A percentile compares a stretch with the other conserved stretches of the same genome.
Conservation (phyloP, 2,329 filamentous ascomycete genomes). For the Colletotrichum sp. region DNA sequence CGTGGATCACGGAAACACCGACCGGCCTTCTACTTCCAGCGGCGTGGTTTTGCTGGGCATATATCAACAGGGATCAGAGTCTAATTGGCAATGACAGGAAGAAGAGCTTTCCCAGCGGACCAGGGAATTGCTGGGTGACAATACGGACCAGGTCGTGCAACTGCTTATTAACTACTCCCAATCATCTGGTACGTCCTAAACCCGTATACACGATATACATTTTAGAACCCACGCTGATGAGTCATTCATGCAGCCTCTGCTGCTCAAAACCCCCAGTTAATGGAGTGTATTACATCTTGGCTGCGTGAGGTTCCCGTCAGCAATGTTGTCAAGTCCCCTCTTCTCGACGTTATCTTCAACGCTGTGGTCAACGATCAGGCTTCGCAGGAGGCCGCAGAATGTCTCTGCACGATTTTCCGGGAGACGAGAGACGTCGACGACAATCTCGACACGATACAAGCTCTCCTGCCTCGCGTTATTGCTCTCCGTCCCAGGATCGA, state of each 20-base stretch:
- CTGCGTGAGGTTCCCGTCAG: slow-evolving; percentile 87
- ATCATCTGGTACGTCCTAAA: slow-evolving; percentile 74
- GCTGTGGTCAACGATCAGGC: slow-evolving; percentile 78
- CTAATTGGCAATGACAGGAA: slow-evolving; percentile 74
- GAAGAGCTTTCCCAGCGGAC: slow-evolving; percentile 90
- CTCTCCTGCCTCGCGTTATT: slow-evolving; percentile 82
- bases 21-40: slow-evolving; percentile 37
- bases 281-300: slow-evolving; percentile 98
- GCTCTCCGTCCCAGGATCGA: slow-evolving; percentile 78
- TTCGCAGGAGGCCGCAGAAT: slow-evolving; percentile 89
- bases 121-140: slow-evolving; percentile 87
- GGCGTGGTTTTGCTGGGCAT: slow-evolving; percentile 39
- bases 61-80: slow-evolving; percentile 42
- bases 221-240: not conserved
- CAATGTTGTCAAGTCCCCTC: slow-evolving; percentile 82
- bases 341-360: slow-evolving; percentile 81
- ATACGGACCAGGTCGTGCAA: slow-evolving; percentile 84
- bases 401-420: slow-evolving; percentile 86
- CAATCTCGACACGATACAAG: slow-evolving; percentile 79
- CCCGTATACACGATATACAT: not conserved
- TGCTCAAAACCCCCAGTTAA: slow-evolving; percentile 84
- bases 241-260: slow-evolving; percentile 62
- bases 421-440: slow-evolving; percentile 96
- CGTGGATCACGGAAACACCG: slow-evolving; percentile 69
- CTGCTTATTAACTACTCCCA: slow-evolving; percentile 90